Evolutionary conservation across 495 filamentous ascomycete genomes (phyloP), one percentile per base, ranked within the genome.

Genomic region (Xylaria intraflava): DNA sequence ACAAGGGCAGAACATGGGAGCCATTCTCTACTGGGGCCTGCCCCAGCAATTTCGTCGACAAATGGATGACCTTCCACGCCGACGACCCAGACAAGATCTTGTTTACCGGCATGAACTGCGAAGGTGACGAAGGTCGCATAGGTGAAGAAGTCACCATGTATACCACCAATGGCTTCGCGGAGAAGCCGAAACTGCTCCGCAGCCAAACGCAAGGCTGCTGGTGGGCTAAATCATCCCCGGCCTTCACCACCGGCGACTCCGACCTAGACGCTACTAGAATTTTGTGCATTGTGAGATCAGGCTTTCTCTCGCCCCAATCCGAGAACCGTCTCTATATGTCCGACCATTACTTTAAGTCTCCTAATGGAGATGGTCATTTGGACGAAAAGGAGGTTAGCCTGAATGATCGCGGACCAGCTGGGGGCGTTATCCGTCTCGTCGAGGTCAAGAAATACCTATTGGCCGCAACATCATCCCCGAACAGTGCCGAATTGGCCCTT

Each of bases 401-500:
- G 58, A 83, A 87, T 58, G 80, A 79, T 23, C 81, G 84, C 36
- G 80, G 84, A 23, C 78, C 85, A 6, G 80, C 95, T 7, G 72
- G 78, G 50, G 91, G 90, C 30, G 76, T 96, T 49, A 78, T 85
- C 39, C 88, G 85, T 63, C 71, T 92, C 61, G 87, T 85, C 22
- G 72, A 83, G 6, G 88, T 94, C 46, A 93, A 90, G 63, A 85
- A 86, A 52, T 96, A 85, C 64, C 69, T 98, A 35, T 81, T 98
- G 10, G 89, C 83, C 16, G 92, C 91, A 17, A 84, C 86, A 24
- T 84, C 82, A 58, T 86, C 89, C 22, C 72, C 81, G 30, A 83
- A 85, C 27, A 95, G 90, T 1, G 82, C 86, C 45, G 94, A 98
- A 69, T 83, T 95, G 76, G 90, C 90, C 19, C 77, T 98, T 55